Percentiles rank a stretch among this genome's conserved stretches.
These are phyloP conservation scores for Gracilariopsis chorda DNA, from an alignment of 23 red algal species.

Conservation along the genomic window DNA sequence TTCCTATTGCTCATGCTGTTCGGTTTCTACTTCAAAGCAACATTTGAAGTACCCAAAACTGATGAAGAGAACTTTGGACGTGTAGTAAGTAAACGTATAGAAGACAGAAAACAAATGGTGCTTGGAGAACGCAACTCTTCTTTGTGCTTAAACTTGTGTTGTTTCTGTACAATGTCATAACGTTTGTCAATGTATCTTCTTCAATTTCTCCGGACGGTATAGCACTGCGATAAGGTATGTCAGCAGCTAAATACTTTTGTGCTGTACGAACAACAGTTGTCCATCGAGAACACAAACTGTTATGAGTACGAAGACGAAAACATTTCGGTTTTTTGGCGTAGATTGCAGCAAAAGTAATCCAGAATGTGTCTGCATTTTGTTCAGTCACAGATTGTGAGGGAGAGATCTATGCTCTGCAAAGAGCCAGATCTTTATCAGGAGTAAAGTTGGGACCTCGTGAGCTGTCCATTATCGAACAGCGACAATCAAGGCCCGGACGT, in stretches of 20 bases:
- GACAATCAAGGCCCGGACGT: too few species aligned
- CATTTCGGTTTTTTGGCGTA: too few species aligned
- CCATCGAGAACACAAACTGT: too few species aligned
- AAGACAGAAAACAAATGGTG: background rate
- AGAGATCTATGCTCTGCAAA: too few species aligned
- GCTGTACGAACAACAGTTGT: background rate
- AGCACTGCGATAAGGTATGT: background rate
- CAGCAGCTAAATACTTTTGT: slow-evolving; percentile 20
- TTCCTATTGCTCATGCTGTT: background rate
- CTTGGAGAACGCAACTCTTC: background rate
- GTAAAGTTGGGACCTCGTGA: too few species aligned
- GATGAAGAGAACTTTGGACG: background rate
- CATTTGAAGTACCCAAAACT: background rate
- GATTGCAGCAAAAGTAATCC: too few species aligned
- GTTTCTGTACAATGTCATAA: background rate
- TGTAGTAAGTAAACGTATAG: background rate
- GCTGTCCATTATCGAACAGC: too few species aligned
- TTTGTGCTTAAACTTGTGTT: background rate
- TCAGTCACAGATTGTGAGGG: too few species aligned
- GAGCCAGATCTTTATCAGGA: too few species aligned
- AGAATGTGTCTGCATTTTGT: too few species aligned
- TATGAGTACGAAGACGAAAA: too few species aligned
- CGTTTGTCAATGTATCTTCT: background rate
- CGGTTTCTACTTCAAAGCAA: background rate
- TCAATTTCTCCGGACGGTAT: background rate